Conservation (phyloP, 1,284 basidiomycete genomes). For the Afroboletus lepidellus region DNA sequence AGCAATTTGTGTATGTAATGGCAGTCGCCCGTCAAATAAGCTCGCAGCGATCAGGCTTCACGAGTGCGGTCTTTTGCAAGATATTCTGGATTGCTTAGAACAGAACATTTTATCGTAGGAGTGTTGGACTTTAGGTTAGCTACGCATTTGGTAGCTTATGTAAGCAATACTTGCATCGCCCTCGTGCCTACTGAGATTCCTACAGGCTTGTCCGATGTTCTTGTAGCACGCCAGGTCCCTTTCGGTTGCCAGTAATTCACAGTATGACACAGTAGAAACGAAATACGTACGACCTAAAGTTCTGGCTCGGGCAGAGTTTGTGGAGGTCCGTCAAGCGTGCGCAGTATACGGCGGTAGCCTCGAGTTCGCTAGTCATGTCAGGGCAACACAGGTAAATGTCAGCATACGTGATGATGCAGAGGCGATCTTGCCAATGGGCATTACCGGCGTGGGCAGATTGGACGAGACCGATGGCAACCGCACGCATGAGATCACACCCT, state of each 20-base stretch:
- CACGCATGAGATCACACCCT: slow-evolving; percentile 78
- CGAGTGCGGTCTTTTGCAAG: too few relatives aligned
- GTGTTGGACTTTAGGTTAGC: too few relatives aligned
- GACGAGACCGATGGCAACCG: slow-evolving; percentile 78
- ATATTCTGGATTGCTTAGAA: too few relatives aligned
- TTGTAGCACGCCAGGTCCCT: slow-evolving; percentile 76
- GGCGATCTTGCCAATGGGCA: slow-evolving; percentile 68
- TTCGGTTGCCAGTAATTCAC: slow-evolving; percentile 17
- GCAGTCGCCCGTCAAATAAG: too few relatives aligned
- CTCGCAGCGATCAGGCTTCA: too few relatives aligned
- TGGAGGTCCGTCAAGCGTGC: slow-evolving; percentile 75
- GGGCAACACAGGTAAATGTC: background rate
- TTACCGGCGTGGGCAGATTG: slow-evolving; percentile 71
- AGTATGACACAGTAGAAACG: background rate
- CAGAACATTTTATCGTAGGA: too few relatives aligned
- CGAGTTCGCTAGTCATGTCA: slow-evolving; percentile 58
- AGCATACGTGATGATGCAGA: slow-evolving; percentile 71
- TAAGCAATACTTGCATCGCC: too few relatives aligned
- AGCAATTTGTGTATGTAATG: too few relatives aligned
- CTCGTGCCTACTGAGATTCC: too few relatives aligned
- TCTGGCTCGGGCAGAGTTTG: slow-evolving; percentile 71
- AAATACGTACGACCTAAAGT: slow-evolving; percentile 61
- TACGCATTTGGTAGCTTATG: too few relatives aligned
- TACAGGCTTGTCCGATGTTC: slow-evolving; percentile 74
- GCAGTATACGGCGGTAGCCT: slow-evolving; percentile 83